Percentiles rank a stretch among this genome's conserved stretches.
These are phyloP conservation scores for Lanmaoa pseudosensibilis DNA, from an alignment of 768 basidiomycete genomes.

Conservation along the genomic window DNA sequence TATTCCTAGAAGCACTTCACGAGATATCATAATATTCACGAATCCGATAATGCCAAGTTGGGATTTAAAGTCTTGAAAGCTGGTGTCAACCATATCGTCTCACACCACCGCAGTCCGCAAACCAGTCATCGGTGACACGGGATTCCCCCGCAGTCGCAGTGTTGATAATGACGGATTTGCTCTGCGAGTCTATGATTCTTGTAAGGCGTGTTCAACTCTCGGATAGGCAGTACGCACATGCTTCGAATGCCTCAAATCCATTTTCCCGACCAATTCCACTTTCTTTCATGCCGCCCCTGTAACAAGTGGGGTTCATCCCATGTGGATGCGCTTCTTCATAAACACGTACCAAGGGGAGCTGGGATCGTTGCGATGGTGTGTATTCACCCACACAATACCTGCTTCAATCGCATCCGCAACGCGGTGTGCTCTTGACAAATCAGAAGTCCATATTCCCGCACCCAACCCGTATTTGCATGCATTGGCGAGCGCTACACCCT, in stretches of 20 bases:
- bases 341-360: constrained; percentile 74
- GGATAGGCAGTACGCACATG: constrained; percentile 49
- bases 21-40: background rate
- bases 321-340: background rate
- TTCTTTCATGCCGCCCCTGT: constrained; percentile 87
- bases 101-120: constrained; percentile 53
- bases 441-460: constrained; percentile 76
- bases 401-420: constrained; percentile 68
- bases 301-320: constrained; percentile 5
- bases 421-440: constrained; percentile 75
- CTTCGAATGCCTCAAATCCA: constrained; percentile 75
- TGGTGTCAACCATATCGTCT: constrained; percentile 61
- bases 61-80: background rate
- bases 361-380: constrained; percentile 87
- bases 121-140: constrained; percentile 72
- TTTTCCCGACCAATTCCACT: constrained; percentile 89
- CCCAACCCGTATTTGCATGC: constrained; percentile 79
- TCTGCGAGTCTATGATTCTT: constrained; percentile 65
- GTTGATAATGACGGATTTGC: constrained; percentile 79
- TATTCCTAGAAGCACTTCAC: constrained; percentile 12
- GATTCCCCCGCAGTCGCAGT: constrained; percentile 62
- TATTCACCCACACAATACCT: constrained; percentile 87
- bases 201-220: constrained; percentile 1
- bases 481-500: constrained; percentile 72
- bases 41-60: background rate